Base-by-base conservation (phyloP, 345 rosid species). In the Clausena lansium region DNA sequence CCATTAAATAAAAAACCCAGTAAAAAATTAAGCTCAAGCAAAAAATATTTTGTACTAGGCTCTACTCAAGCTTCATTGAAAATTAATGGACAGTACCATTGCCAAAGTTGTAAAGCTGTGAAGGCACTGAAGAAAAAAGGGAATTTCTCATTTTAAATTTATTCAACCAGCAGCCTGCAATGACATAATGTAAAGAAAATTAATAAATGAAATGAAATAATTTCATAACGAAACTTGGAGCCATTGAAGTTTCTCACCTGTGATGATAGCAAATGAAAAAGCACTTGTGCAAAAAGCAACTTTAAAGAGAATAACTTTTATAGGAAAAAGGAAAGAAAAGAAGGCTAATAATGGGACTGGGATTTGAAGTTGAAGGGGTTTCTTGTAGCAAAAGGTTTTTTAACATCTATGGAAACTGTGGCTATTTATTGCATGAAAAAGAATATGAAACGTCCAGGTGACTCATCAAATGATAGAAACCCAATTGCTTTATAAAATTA, bases 71-170 rank as follows among this genome's bases (percentile, higher is more conserved):
- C 2, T 19, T 7, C 9, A 19, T 14, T 20, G 1, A 60, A 20
- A 61, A 45, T 4, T 45, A 45, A 6, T 25, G 41, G 28, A 27
- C 35, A 58, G 28, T 2, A 77, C 50, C 22, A 58, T 67, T 70
- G 86, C 89, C 88, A 6, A 79, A 60, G 83, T 32, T 60, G 78
- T 77, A 85, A 75, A 78, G 75, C 39, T 83, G 84, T 1, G 90
- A 68, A 61, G 85, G 70, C 11, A 64, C n/a, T 3, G 84, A 74
- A 59, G 88, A 74, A 75, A 80, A 80, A 77, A 76, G 33, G 55
- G 78, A 81, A 69, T 88, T 83, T 80, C 87, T 85, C 93, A 89
- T 89, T 65, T 73, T 74, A 27, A 41, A 25, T 52, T 52, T 52
- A 52, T 4, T 52, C 57, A 1, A 52, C 57, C 57, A 24, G 33